Conservation (phyloP, 2,329 filamentous ascomycete genomes). For the Claviceps pusilla region DNA sequence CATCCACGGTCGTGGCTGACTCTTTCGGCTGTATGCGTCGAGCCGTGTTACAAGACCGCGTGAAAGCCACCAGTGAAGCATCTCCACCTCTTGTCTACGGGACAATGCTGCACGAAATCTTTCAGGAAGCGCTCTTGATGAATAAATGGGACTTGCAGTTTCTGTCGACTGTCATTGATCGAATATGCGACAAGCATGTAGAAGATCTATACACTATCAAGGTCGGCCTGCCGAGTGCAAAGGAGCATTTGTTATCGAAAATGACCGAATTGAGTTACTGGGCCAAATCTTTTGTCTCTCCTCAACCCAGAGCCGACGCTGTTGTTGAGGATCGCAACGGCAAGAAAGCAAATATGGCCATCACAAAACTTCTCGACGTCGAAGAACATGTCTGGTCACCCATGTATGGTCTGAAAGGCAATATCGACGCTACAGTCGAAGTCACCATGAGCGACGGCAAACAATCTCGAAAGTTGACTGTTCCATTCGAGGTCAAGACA, state of each 20-base stretch:
- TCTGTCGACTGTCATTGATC: conserved; percentile 50
- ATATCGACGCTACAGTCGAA: conserved; percentile 93
- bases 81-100: conserved; percentile 78
- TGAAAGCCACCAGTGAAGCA: conserved; percentile 76
- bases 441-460: conserved; percentile 60
- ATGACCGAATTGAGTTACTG: conserved; percentile 68
- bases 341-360: conserved; percentile 61
- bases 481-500: conserved; percentile 92
- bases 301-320: conserved; percentile 54
- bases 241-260: conserved; percentile 68
- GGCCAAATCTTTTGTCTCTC: conserved; percentile 67
- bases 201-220: conserved; percentile 84
- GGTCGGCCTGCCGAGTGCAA: conserved; percentile 55
- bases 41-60: conserved; percentile 83
- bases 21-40: conserved; percentile 84
- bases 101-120: conserved; percentile 85
- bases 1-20: conserved; percentile 89
- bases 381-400: conserved; percentile 98
- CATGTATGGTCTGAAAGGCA: conserved; percentile 92
- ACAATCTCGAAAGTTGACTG: conserved; percentile 55
- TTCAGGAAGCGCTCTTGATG: conserved; percentile 72
- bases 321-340: conserved; percentile 67
- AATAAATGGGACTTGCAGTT: conserved; percentile 67
- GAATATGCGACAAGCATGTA: conserved; percentile 58
- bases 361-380: conserved; percentile 88